Conservation (phyloP, 805 yeast species). For the Candida rishiriensis region DNA sequence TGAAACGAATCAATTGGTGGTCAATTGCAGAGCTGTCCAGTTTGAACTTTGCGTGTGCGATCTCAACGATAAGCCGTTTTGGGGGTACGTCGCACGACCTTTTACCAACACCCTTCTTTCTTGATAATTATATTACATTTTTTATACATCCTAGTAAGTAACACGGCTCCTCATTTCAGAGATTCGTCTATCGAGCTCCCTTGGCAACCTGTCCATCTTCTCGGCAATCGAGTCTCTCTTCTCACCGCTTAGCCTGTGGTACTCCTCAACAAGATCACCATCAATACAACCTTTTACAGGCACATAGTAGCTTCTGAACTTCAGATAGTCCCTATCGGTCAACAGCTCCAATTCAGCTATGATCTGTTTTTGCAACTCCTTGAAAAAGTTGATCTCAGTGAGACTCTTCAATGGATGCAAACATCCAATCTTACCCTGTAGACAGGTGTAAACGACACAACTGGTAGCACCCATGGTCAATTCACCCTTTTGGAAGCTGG, state of each 20-base stretch:
- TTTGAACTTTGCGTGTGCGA: background rate
- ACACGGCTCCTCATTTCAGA: constrained; percentile 45
- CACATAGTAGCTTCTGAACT: constrained; percentile 74
- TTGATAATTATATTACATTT: too few relatives aligned
- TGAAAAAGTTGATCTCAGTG: constrained; percentile 58
- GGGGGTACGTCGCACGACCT: background rate
- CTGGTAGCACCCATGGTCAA: constrained; percentile 63
- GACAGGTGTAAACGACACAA: constrained; percentile 62
- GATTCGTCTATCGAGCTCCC: constrained; percentile 48
- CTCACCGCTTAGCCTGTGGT: constrained; percentile 31
- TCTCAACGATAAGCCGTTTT: background rate
- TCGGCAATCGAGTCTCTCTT: constrained; percentile 35
- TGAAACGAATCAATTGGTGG: too few relatives aligned
- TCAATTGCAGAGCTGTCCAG: too few relatives aligned
- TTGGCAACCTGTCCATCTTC: constrained; percentile 41
- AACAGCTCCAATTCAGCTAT: constrained; percentile 34
- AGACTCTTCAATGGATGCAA: constrained; percentile 62
- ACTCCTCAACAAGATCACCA: constrained; percentile 80
- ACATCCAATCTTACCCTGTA: constrained; percentile 79
- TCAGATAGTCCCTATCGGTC: constrained; percentile 64
- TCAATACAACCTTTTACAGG: constrained; percentile 77
- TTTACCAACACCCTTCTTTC: too few relatives aligned
- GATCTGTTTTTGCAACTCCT: constrained; percentile 46
- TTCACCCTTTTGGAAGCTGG: constrained; percentile 50
- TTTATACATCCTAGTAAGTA: constrained; percentile 14